Evolutionary conservation across 2,329 filamentous ascomycete genomes (phyloP).

Genomic region (Blastomyces silverae): DNA sequence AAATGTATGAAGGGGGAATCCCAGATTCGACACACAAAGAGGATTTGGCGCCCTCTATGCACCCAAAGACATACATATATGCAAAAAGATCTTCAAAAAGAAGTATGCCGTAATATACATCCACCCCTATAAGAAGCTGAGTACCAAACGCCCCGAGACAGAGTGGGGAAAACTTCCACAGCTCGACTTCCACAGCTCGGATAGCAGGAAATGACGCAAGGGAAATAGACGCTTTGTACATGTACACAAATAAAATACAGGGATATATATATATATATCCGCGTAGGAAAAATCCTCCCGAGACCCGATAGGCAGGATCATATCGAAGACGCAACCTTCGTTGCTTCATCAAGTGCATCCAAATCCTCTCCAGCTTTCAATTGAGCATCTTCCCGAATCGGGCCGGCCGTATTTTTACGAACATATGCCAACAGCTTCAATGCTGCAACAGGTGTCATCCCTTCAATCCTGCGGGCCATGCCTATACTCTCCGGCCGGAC

Average conservation of each 20-base stretch:
- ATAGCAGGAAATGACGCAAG: not conserved
- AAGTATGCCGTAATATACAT: not conserved
- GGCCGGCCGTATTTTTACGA: constrained; percentile 23
- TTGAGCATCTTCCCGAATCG: not conserved
- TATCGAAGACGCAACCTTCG: constrained; percentile 1
- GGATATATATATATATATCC: not conserved
- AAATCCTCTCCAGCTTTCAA: not conserved
- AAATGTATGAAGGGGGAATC: not conserved
- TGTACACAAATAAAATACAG: constrained; percentile 1
- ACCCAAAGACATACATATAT: not conserved
- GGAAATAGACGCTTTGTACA: not conserved
- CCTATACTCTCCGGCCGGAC: constrained; percentile 78
- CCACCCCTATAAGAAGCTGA: not conserved
- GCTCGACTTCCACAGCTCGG: not conserved
- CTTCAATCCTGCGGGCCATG: constrained; percentile 82
- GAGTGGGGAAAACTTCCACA: not conserved
- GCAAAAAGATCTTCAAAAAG: not conserved
- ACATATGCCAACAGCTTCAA: constrained; percentile 41
- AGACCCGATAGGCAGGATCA: not conserved
- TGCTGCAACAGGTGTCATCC: constrained; percentile 48
- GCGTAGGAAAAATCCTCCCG: not conserved
- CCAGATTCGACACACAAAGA: not conserved
- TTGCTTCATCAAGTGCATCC: not conserved
- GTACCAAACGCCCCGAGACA: not conserved
- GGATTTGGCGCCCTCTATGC: not conserved